phyloP scores from a whole-genome alignment of 495 filamentous ascomycete genomes.

The Jackrogersella multiformis region DNA sequence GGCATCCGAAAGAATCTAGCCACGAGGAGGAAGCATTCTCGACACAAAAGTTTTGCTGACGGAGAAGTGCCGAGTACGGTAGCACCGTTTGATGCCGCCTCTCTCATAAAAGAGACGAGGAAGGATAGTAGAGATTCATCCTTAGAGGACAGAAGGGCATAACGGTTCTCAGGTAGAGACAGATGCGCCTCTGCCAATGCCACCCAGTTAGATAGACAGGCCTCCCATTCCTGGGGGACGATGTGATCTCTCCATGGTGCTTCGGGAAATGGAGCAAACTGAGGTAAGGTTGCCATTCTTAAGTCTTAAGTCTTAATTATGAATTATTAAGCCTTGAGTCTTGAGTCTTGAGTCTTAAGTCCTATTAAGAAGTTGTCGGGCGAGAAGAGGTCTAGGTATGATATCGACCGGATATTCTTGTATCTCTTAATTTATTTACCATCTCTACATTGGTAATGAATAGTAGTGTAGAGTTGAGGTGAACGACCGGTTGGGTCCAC shows the following conservation, averaged over 20 bases:
- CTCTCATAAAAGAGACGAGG: conserved; percentile 67
- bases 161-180: conserved; percentile 62
- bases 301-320: no score
- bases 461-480: not conserved
- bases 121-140: conserved; percentile 68
- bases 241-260: conserved; percentile 71
- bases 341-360: no score
- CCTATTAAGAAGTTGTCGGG: not conserved
- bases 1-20: conserved; percentile 57
- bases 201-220: conserved; percentile 81
- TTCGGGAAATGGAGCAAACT: conserved; percentile 78
- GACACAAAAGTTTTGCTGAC: conserved; percentile 65
- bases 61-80: conserved; percentile 52
- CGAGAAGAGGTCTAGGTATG: not conserved
- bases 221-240: conserved; percentile 75
- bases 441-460: not conserved
- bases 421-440: not conserved
- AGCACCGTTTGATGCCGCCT: conserved; percentile 54
- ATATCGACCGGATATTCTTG: not conserved
- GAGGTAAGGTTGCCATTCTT: conserved; percentile 61
- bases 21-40: conserved; percentile 67
- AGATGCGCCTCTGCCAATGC: conserved; percentile 70
- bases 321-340: no score
- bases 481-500: conserved; percentile 2
- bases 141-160: conserved; percentile 57